Percentiles rank a stretch among this genome's conserved stretches.
Evolutionary conservation across 2,329 filamentous ascomycete species (phyloP).

Genomic region (Talaromyces atroroseus): DNA sequence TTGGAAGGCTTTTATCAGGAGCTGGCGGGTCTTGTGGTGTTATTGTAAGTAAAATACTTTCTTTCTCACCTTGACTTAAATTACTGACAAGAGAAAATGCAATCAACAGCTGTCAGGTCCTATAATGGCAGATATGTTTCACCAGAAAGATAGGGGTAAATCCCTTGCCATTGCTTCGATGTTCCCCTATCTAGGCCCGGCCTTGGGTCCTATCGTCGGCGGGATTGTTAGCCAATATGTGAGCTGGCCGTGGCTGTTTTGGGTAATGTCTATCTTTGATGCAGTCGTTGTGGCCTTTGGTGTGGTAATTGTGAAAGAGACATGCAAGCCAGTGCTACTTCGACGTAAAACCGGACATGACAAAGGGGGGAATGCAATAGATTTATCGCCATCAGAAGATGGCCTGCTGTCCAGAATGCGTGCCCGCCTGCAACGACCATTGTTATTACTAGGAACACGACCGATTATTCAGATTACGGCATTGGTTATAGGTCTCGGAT

Average conservation of each 20-base stretch:
- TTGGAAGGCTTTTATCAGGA: conserved; percentile 60
- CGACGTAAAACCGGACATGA: conserved; percentile 30
- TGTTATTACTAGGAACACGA: not conserved
- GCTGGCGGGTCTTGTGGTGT: conserved; percentile 48
- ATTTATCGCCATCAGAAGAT: not conserved
- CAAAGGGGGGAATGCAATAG: not conserved
- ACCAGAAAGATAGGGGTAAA: conserved; percentile 8
- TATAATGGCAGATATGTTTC: conserved; percentile 11
- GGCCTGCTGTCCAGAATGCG: conserved; percentile 1
- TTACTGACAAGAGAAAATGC: not conserved
- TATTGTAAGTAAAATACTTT: not conserved
- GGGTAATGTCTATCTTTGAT: conserved; percentile 11
- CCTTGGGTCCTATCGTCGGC: conserved; percentile 8
- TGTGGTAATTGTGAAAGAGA: conserved; percentile 40
- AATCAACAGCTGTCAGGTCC: conserved; percentile 6
- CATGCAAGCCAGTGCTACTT: conserved; percentile 41
- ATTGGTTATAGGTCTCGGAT: conserved; percentile 5
- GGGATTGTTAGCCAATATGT: conserved; percentile 10
- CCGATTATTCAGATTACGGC: conserved; percentile 4
- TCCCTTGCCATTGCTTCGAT: conserved; percentile 11
- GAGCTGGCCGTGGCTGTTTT: conserved; percentile 12
- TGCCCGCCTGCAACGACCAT: not conserved
- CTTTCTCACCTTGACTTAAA: not conserved
- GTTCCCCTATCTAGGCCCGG: conserved; percentile 11
- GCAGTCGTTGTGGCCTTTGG: conserved; percentile 24